These are phyloP conservation scores for Melampsora americana DNA, from an alignment of 1,284 basidiomycete species.

Conservation along the genomic window DNA sequence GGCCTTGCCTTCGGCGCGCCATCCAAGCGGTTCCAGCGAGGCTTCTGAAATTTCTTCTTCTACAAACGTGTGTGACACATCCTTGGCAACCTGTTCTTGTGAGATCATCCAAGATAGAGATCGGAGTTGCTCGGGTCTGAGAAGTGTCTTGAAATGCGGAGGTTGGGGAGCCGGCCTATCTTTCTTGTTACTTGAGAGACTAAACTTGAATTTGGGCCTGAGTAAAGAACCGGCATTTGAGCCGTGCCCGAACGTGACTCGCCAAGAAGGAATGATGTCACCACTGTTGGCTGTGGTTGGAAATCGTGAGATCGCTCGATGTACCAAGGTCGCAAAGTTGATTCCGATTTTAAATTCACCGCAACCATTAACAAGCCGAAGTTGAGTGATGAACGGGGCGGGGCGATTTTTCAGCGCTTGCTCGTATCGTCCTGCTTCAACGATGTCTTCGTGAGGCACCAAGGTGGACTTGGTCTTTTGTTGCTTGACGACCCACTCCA, in stretches of 20 bases:
- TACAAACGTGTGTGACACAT: constrained; percentile 65
- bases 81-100: constrained; percentile 62
- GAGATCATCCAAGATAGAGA: constrained; percentile 88
- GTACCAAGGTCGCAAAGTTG: constrained; percentile 79
- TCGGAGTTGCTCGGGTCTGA: constrained; percentile 80
- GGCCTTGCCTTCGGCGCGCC: constrained; percentile 87
- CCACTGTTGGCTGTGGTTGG: constrained; percentile 61
- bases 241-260: constrained; percentile 71
- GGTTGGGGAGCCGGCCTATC: constrained; percentile 76
- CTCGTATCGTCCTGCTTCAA: constrained; percentile 61
- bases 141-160: constrained; percentile 67
- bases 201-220: constrained; percentile 64
- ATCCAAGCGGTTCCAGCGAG: constrained; percentile 75
- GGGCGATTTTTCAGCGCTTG: constrained; percentile 77
- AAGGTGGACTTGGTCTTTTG: constrained; percentile 55
- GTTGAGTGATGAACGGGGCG: constrained; percentile 78
- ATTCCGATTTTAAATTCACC: constrained; percentile 79
- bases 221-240: constrained; percentile 57
- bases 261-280: constrained; percentile 67
- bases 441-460: constrained; percentile 71
- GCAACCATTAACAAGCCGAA: constrained; percentile 63
- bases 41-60: constrained; percentile 95
- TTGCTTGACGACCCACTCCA: constrained; percentile 59
- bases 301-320: constrained; percentile 77
- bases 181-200: constrained; percentile 70